phyloP scores from a whole-genome alignment of 2,329 filamentous ascomycete genomes.

The Penicillium sp. region DNA sequence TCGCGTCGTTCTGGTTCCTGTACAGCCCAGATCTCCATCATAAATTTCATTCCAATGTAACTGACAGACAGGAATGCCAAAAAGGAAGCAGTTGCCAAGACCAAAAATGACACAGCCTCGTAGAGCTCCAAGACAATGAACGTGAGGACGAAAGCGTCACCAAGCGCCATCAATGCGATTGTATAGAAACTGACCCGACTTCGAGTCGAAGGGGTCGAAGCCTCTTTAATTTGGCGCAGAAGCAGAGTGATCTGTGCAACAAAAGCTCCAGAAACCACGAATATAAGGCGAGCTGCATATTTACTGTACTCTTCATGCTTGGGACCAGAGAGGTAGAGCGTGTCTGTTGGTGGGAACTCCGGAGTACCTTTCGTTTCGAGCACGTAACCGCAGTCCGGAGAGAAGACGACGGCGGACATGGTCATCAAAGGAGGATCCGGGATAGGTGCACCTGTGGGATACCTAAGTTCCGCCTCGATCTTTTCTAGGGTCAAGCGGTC shows the following conservation, averaged over 20 bases:
- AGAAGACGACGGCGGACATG: slow-evolving; percentile 63
- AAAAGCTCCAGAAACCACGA: slow-evolving; percentile 53
- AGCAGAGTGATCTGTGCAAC: slow-evolving; percentile 57
- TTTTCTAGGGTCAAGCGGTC: slow-evolving; percentile 45
- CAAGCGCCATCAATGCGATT: slow-evolving; percentile 61
- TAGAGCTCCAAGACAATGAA: slow-evolving; percentile 58
- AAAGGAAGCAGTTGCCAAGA: slow-evolving; percentile 58
- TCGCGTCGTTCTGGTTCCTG: slow-evolving; percentile 51
- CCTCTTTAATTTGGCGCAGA: slow-evolving; percentile 63
- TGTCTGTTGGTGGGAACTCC: slow-evolving; percentile 52
- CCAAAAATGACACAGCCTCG: slow-evolving; percentile 55
- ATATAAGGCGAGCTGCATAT: slow-evolving; percentile 53
- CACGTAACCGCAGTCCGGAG: slow-evolving; percentile 66
- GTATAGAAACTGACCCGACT: slow-evolving; percentile 66
- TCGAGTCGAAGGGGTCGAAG: slow-evolving; percentile 63
- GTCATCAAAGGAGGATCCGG: slow-evolving; percentile 53
- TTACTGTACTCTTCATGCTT: slow-evolving; percentile 59
- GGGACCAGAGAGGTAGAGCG: slow-evolving; percentile 55
- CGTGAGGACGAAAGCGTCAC: slow-evolving; percentile 60
- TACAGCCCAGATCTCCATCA: slow-evolving; percentile 67
- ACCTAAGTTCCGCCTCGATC: slow-evolving; percentile 61
- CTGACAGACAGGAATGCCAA: slow-evolving; percentile 61
- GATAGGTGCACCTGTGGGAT: slow-evolving; percentile 58
- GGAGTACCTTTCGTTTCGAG: slow-evolving; percentile 62
- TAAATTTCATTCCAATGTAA: slow-evolving; percentile 64